A percentile compares a stretch with the other conserved stretches of the same genome.
Evolutionary conservation across 495 filamentous ascomycete species (phyloP).

Genomic region (Corynascus novoguineensis): DNA sequence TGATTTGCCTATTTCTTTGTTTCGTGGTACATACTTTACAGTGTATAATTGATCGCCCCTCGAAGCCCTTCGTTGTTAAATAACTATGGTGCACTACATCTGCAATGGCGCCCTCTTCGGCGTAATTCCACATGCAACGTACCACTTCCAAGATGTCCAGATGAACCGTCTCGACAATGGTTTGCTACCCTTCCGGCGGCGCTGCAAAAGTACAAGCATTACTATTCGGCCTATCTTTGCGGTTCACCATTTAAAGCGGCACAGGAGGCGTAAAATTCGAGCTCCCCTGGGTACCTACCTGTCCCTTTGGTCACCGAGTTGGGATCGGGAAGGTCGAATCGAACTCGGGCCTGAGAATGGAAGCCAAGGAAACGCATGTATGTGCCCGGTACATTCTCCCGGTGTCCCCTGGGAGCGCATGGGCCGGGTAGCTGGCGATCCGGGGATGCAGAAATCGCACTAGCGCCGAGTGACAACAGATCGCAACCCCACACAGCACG

Average conservation of each 20-base stretch:
- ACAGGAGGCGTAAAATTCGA: not conserved
- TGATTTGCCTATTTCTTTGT: no score
- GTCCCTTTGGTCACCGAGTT: not conserved
- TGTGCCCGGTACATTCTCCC: not conserved
- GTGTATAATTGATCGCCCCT: no score
- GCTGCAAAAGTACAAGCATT: not conserved
- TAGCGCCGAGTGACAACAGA: constrained; percentile 5
- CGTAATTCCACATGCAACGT: not conserved
- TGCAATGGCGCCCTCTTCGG: not conserved
- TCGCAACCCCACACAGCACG: constrained; percentile 3
- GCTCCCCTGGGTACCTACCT: no score
- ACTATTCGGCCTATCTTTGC: not conserved
- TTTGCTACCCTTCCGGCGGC: not conserved
- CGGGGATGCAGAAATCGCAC: constrained; percentile 1
- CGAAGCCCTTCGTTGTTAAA: no score
- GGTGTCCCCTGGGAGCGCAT: not conserved
- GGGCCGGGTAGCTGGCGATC: constrained; percentile 1
- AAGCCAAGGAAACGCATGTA: not conserved
- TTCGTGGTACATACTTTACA: no score
- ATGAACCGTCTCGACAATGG: not conserved
- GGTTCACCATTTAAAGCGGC: not conserved
- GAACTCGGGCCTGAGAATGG: not conserved
- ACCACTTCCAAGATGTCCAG: not conserved
- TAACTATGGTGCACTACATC: not conserved
- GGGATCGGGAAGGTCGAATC: constrained; percentile 1